Evolutionary conservation across 495 filamentous ascomycete species (phyloP), one percentile per base, ranked within the genome.

Genomic region (Aspergillus heteromorphus): DNA sequence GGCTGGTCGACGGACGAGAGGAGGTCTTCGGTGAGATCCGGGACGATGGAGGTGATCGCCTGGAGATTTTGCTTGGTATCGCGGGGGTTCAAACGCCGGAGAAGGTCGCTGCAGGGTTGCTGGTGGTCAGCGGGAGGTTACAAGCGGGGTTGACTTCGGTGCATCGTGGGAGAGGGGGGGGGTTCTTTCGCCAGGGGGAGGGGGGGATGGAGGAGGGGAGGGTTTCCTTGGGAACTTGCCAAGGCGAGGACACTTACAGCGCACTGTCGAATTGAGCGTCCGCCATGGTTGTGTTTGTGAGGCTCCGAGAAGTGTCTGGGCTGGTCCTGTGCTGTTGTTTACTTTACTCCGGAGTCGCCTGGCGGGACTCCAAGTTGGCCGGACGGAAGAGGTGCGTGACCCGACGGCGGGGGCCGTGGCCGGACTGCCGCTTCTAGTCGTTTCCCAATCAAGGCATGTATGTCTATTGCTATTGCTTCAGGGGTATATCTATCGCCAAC

Each of bases 1-100:
- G 95, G 95, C 68, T 96, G 91, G 73, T 99, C 93, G 57, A 97
- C 92, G 30, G 91, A 95, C 56, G 92, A 91, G 55, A 99, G 91
- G 23, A 99, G 88, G 66, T 99, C 93, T 82, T 99, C 93, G 57
- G 91, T 92, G 18, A 99, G 84, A 58, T 92, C 84, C 14, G 93
- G 93, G 47, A 91, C 86, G 40, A 97, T 84, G 38, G 79, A 71
- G 70, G 95, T 93, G 60, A 99, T 86, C 40, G 85, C 79, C 68
- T 84, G 81, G 52, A 99, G 85, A 75, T 97, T 95, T 53, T 74
- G 68, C 60, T 90, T 76, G 40, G 91, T 97, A 69, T 91, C 83
- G 67, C 91, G 92, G 7, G 93, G 93, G 74, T 95, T 91, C 53
- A 99, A 87, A 40, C 95, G 93, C 59, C 95, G 93, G 73, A 99